Conservation (phyloP, 2,329 filamentous ascomycete species). For the Penicillium hordei region DNA sequence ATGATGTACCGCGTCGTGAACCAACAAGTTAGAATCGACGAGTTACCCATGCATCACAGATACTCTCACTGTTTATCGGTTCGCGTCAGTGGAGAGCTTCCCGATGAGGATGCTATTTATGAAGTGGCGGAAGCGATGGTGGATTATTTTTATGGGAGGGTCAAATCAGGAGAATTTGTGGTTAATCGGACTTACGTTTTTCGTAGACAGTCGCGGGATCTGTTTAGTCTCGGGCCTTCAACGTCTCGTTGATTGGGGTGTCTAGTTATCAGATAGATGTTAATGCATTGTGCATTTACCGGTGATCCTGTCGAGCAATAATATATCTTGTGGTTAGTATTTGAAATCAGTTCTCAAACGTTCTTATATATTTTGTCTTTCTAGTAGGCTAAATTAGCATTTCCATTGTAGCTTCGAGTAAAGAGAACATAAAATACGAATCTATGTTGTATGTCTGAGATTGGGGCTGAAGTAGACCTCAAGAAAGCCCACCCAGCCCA, state of each 20-base stretch:
- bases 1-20: slow-evolving; percentile 5
- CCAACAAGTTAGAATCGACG: not conserved
- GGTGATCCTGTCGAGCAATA: not conserved
- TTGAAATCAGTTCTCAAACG: too few species aligned
- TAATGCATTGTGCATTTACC: not conserved
- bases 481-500: too few species aligned
- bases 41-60: not conserved
- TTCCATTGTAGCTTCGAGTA: too few species aligned
- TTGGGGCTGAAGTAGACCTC: too few species aligned
- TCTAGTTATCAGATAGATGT: too few species aligned
- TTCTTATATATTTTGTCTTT: not conserved
- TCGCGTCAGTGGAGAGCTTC: not conserved
- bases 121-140: not conserved
- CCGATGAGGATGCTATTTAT: not conserved
- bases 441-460: too few species aligned
- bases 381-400: not conserved
- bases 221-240: not conserved
- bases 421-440: too few species aligned
- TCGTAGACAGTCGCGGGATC: not conserved
- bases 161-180: not conserved
- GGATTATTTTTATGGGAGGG: not conserved
- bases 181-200: not conserved
- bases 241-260: not conserved
- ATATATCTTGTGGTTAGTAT: not conserved
- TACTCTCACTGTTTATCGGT: slow-evolving; percentile 2